Evolutionary conservation across 176 grass and related monocot genomes (phyloP).

Genomic region (Avena insularis): DNA sequence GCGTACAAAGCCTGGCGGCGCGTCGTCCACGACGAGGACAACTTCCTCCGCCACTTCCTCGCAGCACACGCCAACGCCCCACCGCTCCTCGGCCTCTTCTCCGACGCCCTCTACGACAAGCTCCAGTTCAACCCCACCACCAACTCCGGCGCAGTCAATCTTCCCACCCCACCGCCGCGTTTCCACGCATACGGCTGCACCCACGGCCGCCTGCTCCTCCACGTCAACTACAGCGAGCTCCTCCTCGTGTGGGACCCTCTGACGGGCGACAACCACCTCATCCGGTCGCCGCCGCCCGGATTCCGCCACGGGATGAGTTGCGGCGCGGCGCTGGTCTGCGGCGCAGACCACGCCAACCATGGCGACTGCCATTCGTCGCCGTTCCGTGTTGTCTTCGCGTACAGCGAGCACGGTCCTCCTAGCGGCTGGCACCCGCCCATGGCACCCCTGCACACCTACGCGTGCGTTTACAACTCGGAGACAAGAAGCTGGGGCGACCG

Average conservation of each 20-base stretch:
- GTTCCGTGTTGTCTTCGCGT: conserved; percentile 6
- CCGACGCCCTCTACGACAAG: not conserved
- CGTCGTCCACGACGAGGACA: not conserved
- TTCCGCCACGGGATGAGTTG: not conserved
- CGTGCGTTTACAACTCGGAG: not conserved
- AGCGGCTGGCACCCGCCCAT: not conserved
- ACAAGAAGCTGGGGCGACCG: not conserved
- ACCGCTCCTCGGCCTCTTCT: not conserved
- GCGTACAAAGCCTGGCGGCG: not conserved
- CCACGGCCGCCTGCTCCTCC: not conserved
- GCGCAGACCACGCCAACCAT: not conserved
- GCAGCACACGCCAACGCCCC: not conserved
- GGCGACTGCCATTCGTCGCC: conserved; percentile 19
- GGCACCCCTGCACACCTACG: not conserved
- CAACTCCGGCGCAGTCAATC: not conserved
- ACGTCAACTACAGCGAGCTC: not conserved
- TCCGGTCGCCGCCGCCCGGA: not conserved
- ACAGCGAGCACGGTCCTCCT: not conserved
- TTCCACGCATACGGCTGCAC: not conserved
- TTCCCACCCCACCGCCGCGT: not conserved
- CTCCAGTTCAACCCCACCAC: not conserved
- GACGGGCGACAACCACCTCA: not conserved
- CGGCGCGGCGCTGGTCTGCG: not conserved
- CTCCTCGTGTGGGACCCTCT: conserved; percentile 4
- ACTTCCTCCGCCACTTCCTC: conserved; percentile 1